These are phyloP conservation scores for Trametes elegans DNA, from an alignment of 768 basidiomycete genomes.

Conservation along the genomic window DNA sequence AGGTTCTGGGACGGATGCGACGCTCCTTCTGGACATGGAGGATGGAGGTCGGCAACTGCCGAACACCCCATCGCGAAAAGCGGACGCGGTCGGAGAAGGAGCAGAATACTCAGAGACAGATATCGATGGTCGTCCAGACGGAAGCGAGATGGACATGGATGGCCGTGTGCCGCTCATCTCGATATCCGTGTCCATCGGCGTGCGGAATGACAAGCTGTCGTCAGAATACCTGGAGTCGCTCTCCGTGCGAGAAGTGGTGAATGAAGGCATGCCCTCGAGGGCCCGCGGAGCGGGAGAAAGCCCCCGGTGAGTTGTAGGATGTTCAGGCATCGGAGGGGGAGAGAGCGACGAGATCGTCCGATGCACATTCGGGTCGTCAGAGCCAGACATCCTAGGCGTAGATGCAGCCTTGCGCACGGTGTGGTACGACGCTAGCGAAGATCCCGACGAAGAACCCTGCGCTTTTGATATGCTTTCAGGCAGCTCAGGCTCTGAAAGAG, in stretches of 20 bases:
- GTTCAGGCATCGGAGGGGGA: constrained; percentile 44
- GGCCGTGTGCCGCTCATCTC: constrained; percentile 33
- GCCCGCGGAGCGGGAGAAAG: constrained; percentile 24
- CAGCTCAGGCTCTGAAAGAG: constrained; percentile 57
- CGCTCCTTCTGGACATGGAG: constrained; percentile 19
- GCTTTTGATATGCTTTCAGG: constrained; percentile 24
- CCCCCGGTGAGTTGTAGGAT: constrained; percentile 17
- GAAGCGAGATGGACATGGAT: constrained; percentile 52
- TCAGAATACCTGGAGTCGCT: constrained; percentile 29
- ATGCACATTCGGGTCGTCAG: constrained; percentile 2
- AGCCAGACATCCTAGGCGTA: constrained; percentile 22
- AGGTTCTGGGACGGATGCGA: constrained; percentile 9
- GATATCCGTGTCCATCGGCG: constrained; percentile 27
- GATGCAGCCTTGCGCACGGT: constrained; percentile 26
- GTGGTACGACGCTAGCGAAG: constrained; percentile 20
- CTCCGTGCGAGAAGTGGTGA: constrained; percentile 19
- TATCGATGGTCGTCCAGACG: constrained; percentile 48
- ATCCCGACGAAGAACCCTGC: constrained; percentile 8
- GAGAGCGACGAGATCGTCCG: constrained; percentile 30
- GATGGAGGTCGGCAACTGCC: constrained; percentile 27
- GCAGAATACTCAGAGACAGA: constrained; percentile 62
- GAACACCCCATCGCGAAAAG: constrained; percentile 65
- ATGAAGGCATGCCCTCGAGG: constrained; percentile 18
- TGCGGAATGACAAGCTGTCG: constrained; percentile 36
- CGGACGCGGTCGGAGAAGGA: constrained; percentile 74